Percentiles rank a stretch among this genome's conserved stretches.
phyloP scores from a whole-genome alignment of 805 yeast genomes.

The Yamadazyma phyllophila region DNA sequence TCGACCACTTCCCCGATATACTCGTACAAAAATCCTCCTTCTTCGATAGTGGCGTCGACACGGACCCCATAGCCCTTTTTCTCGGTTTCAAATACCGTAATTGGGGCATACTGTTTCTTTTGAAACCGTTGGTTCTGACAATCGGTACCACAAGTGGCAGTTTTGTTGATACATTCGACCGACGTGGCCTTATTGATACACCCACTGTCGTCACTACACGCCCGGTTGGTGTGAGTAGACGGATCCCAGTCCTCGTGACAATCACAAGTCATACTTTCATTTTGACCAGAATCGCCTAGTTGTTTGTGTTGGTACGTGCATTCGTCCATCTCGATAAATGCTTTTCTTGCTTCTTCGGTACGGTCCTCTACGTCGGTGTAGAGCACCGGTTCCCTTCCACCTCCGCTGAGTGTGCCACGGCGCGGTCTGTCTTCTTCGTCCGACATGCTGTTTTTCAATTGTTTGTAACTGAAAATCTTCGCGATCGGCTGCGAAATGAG shows the following conservation, averaged over 20 bases:
- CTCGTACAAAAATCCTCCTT: conserved; percentile 79
- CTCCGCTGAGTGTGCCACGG: not conserved
- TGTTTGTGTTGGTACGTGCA: conserved; percentile 62
- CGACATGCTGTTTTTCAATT: conserved; percentile 5
- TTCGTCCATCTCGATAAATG: conserved; percentile 54
- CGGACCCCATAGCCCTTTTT: conserved; percentile 88
- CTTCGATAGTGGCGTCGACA: conserved; percentile 56
- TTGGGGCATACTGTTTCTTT: conserved; percentile 62
- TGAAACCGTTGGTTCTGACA: conserved; percentile 93
- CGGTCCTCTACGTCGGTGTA: conserved; percentile 48
- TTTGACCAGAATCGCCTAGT: conserved; percentile 71
- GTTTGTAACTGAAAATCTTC: not conserved
- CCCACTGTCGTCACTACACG: conserved; percentile 83
- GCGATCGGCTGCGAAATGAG: not conserved
- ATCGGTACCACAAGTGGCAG: conserved; percentile 66
- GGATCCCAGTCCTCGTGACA: conserved; percentile 57
- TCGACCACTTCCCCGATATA: conserved; percentile 93
- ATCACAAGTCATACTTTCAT: conserved; percentile 88
- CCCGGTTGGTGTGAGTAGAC: conserved; percentile 42
- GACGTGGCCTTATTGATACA: conserved; percentile 92
- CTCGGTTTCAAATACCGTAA: conserved; percentile 82
- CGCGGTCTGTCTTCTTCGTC: conserved; percentile 2
- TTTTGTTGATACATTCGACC: conserved; percentile 80
- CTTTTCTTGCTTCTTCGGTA: conserved; percentile 64
- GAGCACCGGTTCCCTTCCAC: conserved; percentile 19